These are phyloP conservation scores for Echeveria elegans DNA, from an alignment of 164 flowering plant species.

Conservation along the genomic window DNA sequence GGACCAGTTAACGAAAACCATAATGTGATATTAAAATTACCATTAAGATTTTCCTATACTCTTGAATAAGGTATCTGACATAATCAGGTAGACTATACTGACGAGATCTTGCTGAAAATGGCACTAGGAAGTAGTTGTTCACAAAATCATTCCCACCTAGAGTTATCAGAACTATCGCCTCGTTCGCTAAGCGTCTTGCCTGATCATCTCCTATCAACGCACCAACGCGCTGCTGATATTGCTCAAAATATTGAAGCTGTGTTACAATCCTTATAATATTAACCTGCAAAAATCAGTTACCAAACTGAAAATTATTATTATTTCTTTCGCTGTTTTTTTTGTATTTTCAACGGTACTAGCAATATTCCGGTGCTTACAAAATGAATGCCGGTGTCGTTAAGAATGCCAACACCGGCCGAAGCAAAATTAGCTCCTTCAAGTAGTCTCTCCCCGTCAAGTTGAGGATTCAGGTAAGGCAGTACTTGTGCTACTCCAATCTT, in stretches of 20 bases:
- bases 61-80: conserved; percentile 24
- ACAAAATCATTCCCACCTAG: conserved; percentile 44
- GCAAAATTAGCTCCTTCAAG: conserved; percentile 33
- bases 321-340: too few relatives aligned
- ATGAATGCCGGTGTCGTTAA: conserved; percentile 36
- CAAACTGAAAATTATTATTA: neutral
- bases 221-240: conserved; percentile 26
- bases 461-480: conserved; percentile 27
- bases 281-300: conserved; percentile 14
- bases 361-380: conserved; percentile 15
- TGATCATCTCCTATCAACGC: conserved; percentile 16
- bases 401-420: conserved; percentile 38
- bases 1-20: too few relatives aligned
- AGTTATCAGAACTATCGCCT: conserved; percentile 25
- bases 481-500: conserved; percentile 2
- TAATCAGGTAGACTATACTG: conserved; percentile 30
- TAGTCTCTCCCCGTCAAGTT: conserved; percentile 19
- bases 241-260: conserved; percentile 24
- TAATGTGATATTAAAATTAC: conserved; percentile 12
- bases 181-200: conserved; percentile 18
- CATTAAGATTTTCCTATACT: conserved; percentile 27
- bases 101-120: conserved; percentile 34
- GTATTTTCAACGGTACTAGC: too few relatives aligned
- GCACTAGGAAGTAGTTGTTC: conserved; percentile 39
- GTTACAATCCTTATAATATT: conserved; percentile 26